Base-by-base conservation (phyloP, 2,329 filamentous ascomycete genomes). In the Hymenoscyphus fructigenus region DNA sequence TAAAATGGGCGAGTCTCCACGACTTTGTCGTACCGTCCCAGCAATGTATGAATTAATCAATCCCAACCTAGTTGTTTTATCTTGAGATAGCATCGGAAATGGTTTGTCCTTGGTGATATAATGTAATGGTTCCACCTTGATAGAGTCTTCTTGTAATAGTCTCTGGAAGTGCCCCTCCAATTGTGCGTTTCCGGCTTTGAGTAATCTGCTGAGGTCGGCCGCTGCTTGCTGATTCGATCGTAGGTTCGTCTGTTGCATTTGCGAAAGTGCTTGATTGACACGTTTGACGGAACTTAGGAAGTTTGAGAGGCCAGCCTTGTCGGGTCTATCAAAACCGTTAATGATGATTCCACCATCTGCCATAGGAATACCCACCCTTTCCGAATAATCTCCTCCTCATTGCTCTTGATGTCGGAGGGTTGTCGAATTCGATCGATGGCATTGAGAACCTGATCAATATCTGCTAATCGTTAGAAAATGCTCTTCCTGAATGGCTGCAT, bases 231-330 rank as follows among this genome's bases (percentile, higher is more conserved):
- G 93, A 66, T 97, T 98, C 10, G 93, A 91, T 64, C 92, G 88
- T 60, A 99, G 81, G 71, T 97, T 97, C n/a, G 94, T 94, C 2
- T 91, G 85, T 75, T 91, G 91, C 80, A 99, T 89, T 67, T 96
- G 91, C 66, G 83, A 79, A 63, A 97, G 83, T n/a, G 93, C 91
- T 76, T 91, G 91, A 73, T 90, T 93, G 36, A 97, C 86, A 53
- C 95, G 90, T 79, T 96, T 95, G 71, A 98, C 87, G 5, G 94
- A 97, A 57, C 88, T 88, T 59, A 99, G 86, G 78, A 97, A 99
- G 71, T 91, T 91, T 44, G 88, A 84, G 64, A 99, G 81, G 50
- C 93, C 93, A 36, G 88, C 88, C 77, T 90, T 90, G 71, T 92
- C 89, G 1, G 93, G 93, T n/a, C 85, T 86, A 72, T 61, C 70